Conservation (phyloP, 116 monocot genomes). For the Zostera marina region DNA sequence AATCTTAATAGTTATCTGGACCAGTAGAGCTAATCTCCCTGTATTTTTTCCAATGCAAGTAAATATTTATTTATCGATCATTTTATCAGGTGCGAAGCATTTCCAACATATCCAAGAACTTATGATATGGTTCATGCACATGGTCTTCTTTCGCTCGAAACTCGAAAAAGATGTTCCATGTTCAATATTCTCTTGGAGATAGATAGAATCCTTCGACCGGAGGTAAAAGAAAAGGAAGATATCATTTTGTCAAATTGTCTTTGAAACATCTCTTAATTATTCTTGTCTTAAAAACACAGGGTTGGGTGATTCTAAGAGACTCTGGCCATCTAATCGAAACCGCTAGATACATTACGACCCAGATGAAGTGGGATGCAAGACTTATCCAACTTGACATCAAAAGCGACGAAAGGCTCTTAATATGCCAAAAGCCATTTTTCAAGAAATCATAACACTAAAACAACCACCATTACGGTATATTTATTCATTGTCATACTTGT, state of each 20-base stretch:
- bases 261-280: no score
- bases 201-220: constrained; percentile 91
- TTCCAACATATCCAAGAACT: constrained; percentile 91
- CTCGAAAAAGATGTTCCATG: constrained; percentile 52
- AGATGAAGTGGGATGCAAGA: constrained; percentile 69
- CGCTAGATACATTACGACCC: constrained; percentile 35
- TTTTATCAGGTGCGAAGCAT: constrained; percentile 77
- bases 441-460: constrained; percentile 33
- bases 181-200: constrained; percentile 70
- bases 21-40: no score
- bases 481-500: constrained; percentile 1
- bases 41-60: no score
- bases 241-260: no score
- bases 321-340: constrained; percentile 33
- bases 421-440: constrained; percentile 82
- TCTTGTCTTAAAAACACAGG: constrained; percentile 21
- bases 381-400: constrained; percentile 40
- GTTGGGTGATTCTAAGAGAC: constrained; percentile 82
- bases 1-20: no score
- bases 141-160: constrained; percentile 49
- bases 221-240: constrained; percentile 9
- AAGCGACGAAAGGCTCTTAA: constrained; percentile 60
- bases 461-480: not conserved
- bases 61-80: not conserved
- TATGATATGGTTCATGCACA: constrained; percentile 89